Evolutionary conservation across 2,329 filamentous ascomycete species (phyloP).

Genomic region (Penicillium sclerotigenum): DNA sequence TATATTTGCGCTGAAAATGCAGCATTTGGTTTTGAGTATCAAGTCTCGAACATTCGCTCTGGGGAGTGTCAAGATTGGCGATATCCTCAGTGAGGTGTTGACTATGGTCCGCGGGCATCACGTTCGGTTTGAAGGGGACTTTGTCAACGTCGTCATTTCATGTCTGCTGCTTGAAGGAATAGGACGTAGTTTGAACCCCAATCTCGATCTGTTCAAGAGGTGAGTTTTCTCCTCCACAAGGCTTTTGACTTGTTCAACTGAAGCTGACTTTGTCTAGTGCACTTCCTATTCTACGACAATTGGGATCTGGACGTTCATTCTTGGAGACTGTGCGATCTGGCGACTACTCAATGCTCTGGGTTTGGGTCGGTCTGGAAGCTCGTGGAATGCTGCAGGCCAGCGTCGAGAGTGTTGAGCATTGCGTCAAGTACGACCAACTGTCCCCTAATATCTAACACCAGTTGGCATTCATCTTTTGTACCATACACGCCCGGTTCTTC

Average conservation of each 20-base stretch:
- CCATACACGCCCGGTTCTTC: slow-evolving; percentile 1
- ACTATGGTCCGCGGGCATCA: slow-evolving; percentile 90
- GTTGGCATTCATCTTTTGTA: slow-evolving; percentile 2
- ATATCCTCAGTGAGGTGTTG: slow-evolving; percentile 86
- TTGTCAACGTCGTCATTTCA: slow-evolving; percentile 95
- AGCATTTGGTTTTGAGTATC: slow-evolving; percentile 86
- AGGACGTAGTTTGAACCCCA: slow-evolving; percentile 78
- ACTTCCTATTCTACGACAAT: slow-evolving; percentile 81
- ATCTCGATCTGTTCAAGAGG: slow-evolving; percentile 80
- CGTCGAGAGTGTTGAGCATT: slow-evolving; percentile 82
- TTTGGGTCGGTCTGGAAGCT: slow-evolving; percentile 89
- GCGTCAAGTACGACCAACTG: slow-evolving; percentile 85
- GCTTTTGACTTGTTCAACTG: not conserved
- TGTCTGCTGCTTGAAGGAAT: slow-evolving; percentile 93
- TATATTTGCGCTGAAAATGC: slow-evolving; percentile 93
- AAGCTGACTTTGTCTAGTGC: slow-evolving; percentile 55
- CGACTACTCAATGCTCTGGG: slow-evolving; percentile 79
- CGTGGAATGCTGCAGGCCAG: slow-evolving; percentile 86
- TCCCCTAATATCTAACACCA: slow-evolving; percentile 71
- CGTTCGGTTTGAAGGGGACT: slow-evolving; percentile 92
- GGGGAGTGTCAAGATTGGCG: slow-evolving; percentile 92
- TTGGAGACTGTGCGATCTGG: slow-evolving; percentile 64
- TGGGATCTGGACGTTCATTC: slow-evolving; percentile 62
- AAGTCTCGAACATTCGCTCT: slow-evolving; percentile 88
- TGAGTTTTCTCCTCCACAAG: slow-evolving; percentile 35